phyloP scores from a whole-genome alignment of 768 basidiomycete genomes.

The Lactifluus hygrophoroides region DNA sequence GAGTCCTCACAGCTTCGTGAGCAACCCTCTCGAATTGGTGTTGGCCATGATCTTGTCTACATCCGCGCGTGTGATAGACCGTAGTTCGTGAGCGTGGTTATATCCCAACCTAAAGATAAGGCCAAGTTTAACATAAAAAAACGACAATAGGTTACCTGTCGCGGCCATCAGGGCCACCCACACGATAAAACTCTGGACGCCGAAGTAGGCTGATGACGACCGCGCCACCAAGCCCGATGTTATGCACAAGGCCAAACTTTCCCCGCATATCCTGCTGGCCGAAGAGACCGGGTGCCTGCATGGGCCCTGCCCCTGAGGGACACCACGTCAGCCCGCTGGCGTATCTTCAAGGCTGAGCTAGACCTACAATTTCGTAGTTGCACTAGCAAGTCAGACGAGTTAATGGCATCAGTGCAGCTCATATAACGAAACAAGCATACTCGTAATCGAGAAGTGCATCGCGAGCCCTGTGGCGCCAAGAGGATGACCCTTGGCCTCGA shows the following conservation, averaged over 20 bases:
- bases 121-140: not conserved
- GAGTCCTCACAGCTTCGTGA: constrained; percentile 33
- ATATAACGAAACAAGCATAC: constrained; percentile 31
- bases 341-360: not conserved
- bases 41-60: constrained; percentile 72
- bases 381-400: constrained; percentile 35
- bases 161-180: constrained; percentile 59
- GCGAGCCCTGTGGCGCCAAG: constrained; percentile 76
- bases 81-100: constrained; percentile 66
- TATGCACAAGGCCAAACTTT: constrained; percentile 76
- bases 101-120: constrained; percentile 49
- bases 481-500: constrained; percentile 86
- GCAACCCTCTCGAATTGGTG: constrained; percentile 40
- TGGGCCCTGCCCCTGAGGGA: constrained; percentile 65
- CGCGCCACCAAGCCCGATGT: constrained; percentile 75
- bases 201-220: constrained; percentile 69
- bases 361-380: constrained; percentile 60
- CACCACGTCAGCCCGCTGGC: not conserved
- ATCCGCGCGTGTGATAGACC: constrained; percentile 51
- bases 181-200: constrained; percentile 66
- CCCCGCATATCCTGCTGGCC: constrained; percentile 53
- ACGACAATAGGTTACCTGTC: constrained; percentile 36
- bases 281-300: constrained; percentile 72
- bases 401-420: not conserved
- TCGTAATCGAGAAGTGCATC: constrained; percentile 83